phyloP scores from a whole-genome alignment of 139 green algal genomes.

The Microglena sp. region DNA sequence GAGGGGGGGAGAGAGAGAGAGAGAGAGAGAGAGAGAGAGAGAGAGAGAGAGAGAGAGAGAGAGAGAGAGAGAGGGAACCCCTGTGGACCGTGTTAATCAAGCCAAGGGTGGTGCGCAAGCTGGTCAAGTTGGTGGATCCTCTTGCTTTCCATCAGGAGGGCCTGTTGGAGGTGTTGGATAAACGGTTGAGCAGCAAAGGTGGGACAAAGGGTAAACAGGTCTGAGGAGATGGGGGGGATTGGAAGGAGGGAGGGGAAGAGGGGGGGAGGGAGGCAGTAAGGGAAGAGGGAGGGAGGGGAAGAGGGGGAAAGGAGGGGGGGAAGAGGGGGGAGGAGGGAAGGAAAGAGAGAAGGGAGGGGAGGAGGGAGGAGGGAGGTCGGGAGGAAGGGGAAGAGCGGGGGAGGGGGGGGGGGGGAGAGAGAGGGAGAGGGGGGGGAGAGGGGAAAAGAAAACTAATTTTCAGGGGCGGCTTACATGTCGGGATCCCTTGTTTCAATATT shows the following conservation, averaged over 20 bases:
- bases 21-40: neutral
- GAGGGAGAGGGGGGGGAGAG: too few relatives aligned
- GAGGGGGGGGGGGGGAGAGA: too few relatives aligned
- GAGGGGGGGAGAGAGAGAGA: neutral
- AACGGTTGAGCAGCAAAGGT: conserved; percentile 1
- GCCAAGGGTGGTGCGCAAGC: neutral
- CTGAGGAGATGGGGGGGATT: neutral
- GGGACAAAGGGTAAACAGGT: neutral
- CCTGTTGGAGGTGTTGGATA: neutral
- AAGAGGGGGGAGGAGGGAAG: neutral
- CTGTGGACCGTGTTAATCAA: neutral
- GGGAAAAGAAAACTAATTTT: too few relatives aligned
- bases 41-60: neutral
- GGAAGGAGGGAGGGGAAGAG: neutral
- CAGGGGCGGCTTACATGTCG: too few relatives aligned
- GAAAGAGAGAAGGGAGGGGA: neutral
- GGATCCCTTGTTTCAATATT: too few relatives aligned
- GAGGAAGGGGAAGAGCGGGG: neutral
- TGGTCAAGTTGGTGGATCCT: neutral
- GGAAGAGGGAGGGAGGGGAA: neutral
- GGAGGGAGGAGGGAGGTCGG: too few relatives aligned
- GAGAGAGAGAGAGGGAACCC: neutral
- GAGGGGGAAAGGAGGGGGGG: too few relatives aligned
- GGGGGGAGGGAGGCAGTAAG: too few relatives aligned
- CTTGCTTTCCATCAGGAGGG: neutral